Evolutionary conservation across 352 stramenopile species (phyloP), one percentile per base, ranked within the genome.

Genomic region (Globisporangium spiculum): DNA sequence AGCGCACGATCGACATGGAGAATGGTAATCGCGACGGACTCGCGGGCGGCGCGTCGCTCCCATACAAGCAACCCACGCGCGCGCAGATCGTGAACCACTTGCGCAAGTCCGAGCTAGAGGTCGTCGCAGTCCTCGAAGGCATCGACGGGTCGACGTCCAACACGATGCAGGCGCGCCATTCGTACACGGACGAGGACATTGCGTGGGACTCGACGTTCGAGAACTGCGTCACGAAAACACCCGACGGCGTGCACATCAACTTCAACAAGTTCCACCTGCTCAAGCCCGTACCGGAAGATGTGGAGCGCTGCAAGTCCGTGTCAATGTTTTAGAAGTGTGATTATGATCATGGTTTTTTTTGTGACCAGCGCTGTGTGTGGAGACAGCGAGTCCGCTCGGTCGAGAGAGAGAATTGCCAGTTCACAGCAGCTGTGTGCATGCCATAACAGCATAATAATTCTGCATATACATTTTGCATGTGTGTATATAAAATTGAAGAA

Each of bases 141-240:
- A 93, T 93, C 62, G 88, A 96, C 55, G 86, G 82, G 38, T 92
- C 83, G 34, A 96, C 88, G 36, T 93, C 85, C 55, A 94, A 93
- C 74, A 96, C 88, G 22, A 96, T 94, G 86, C 88, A 96, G 63
- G 88, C 83, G 12, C 81, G 86, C 12, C 82, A 92, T 63, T 96
- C 88, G 34, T 94, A 93, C 77, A 92, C 80, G 8, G 76, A 89
- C 48, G 77, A 92, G 56, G 84, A 96, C 46, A 86, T 96, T n/a
- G 79, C 70, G 6, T 96, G 85, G 85, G 80, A 96, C 70, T 74
- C 77, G 16, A 93, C 75, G 4, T 96, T 96, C 30, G 85, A 86
- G 58, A 84, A 78, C 30, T 96, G 88, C 72, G 85, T 96, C 12
- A 63, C 77, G 44, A 85, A 88, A 50, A 89, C 77, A 1, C 50